Evolutionary conservation across 345 rosid genomes (phyloP).

Genomic region (Bretschneidera sinensis): DNA sequence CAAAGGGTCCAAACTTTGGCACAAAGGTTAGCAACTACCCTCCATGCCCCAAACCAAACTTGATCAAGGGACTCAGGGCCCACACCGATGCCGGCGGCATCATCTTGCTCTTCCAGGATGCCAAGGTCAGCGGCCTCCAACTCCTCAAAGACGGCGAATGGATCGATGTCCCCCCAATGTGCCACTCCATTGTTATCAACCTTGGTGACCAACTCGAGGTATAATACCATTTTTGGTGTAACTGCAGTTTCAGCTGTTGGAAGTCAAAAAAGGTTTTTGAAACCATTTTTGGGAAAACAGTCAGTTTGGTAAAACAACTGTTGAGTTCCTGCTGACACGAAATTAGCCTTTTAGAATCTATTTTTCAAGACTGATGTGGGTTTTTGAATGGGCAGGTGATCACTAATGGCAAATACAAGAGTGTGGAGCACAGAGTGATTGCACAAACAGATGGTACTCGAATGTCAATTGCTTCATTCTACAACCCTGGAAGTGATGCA

Average conservation of each 20-base stretch:
- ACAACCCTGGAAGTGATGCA: constrained; percentile 88
- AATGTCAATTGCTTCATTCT: constrained; percentile 93
- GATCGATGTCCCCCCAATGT: constrained; percentile 93
- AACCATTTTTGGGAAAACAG: too few species aligned
- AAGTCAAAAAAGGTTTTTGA: too few species aligned
- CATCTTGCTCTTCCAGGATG: constrained; percentile 85
- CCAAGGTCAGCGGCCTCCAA: constrained; percentile 87
- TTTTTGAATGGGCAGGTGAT: constrained; percentile 48
- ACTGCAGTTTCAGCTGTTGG: too few species aligned
- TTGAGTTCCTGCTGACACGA: too few species aligned
- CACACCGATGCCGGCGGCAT: constrained; percentile 99
- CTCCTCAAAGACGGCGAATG: constrained; percentile 83
- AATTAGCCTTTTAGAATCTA: too few species aligned
- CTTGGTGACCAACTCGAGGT: constrained; percentile 98
- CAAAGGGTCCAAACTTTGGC: constrained; percentile 73
- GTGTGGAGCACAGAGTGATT: constrained; percentile 79
- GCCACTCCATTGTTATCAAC: constrained; percentile 85
- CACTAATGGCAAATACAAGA: constrained; percentile 90
- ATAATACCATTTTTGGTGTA: too few species aligned
- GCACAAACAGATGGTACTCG: constrained; percentile 67
- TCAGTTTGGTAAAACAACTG: too few species aligned
- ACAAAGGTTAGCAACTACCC: constrained; percentile 97
- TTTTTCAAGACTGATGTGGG: too few species aligned
- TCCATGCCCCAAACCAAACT: constrained; percentile 89
- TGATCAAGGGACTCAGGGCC: constrained; percentile 85